A percentile compares a stretch with the other conserved stretches of the same genome.
Conservation (phyloP, 352 stramenopile genomes). For the Phytophthora multivora region DNA sequence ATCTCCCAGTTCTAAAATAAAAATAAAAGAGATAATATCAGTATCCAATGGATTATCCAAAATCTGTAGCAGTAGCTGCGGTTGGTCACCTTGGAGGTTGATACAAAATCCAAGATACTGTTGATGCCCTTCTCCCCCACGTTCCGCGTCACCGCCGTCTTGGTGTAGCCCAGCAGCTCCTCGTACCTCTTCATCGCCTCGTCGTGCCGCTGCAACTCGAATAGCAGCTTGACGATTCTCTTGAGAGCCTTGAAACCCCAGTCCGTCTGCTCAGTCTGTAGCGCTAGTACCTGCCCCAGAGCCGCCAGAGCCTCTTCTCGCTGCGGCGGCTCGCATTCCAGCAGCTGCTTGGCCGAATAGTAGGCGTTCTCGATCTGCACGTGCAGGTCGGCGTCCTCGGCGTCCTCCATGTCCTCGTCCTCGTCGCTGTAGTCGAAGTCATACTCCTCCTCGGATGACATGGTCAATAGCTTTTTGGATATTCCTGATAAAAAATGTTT, state of each 20-base stretch:
- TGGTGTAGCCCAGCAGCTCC: constrained; percentile 89
- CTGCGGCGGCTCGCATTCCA: constrained; percentile 60
- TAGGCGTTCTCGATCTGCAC: constrained; percentile 95
- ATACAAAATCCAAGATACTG: constrained; percentile 94
- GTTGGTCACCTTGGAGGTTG: constrained; percentile 74
- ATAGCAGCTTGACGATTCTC: constrained; percentile 93
- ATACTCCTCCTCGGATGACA: constrained; percentile 76
- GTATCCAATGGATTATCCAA: not conserved
- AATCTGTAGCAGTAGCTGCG: not conserved
- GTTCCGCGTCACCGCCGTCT: constrained; percentile 91
- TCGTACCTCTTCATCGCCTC: constrained; percentile 87
- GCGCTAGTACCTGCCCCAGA: constrained; percentile 57
- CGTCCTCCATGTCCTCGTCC: constrained; percentile 88
- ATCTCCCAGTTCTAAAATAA: constrained; percentile 76
- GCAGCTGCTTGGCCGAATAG: constrained; percentile 89
- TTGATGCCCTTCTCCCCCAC: constrained; percentile 96
- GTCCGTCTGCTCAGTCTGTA: constrained; percentile 65
- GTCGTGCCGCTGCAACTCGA: constrained; percentile 71
- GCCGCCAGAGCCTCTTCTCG: constrained; percentile 47
- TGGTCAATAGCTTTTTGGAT: constrained; percentile 10
- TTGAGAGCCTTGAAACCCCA: constrained; percentile 97
- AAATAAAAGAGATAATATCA: not conserved
- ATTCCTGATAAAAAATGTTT: not conserved
- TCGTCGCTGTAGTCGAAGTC: constrained; percentile 94
- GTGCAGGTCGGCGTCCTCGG: constrained; percentile 70